Evolutionary conservation across 179 eudicot genomes (phyloP), one percentile per base, ranked within the genome.

Genomic region (Camellia oleifera): DNA sequence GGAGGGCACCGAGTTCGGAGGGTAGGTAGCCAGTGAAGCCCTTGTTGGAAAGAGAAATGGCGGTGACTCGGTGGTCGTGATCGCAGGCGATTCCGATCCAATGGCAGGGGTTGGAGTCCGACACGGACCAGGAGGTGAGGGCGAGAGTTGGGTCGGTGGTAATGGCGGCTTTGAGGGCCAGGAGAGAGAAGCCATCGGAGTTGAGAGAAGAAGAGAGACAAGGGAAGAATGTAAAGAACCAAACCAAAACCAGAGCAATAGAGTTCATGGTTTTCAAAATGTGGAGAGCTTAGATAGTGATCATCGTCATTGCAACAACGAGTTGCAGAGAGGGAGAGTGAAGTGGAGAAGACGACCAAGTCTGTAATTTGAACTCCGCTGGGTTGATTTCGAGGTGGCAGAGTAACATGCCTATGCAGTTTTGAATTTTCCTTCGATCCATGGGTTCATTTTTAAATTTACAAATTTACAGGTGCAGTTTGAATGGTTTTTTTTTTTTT

Each of bases 151-250:
- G 98, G 86, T 93, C 95, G 75, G 82, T 10, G 26, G 88, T 72
- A 2, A 95, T 80, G 85, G 98, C 93, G 45, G 97, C 87, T 83
- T 95, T 93, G 40, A 95, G 88, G 9, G 98, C 95, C 20, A 95
- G 86, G 52, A 93, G 88, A 3, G 97, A 90, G 23, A 95, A 85
- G 0, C 97, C 97, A 67, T 93, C 97, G 26, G 97, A 84, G 89
- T 81, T 88, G 50, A 95, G 84, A 7, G 95, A 84, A 10, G 54
- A 56, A 1, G 91, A 11, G 15, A 82, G 7, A 17, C 81, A 56
- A 64, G 82, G 61, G 56, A 76, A 76, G 78, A 60, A 13, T 52
- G 86, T 42, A 17, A 82, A 7, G 48, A 82, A 54, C 72, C 46
- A 66, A 9, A 79, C 5, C 18, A 84, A 12, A 61, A 17, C 3